These are phyloP conservation scores for Penicillium simplicissimum DNA, from an alignment of 495 filamentous ascomycete genomes.

Conservation along the genomic window DNA sequence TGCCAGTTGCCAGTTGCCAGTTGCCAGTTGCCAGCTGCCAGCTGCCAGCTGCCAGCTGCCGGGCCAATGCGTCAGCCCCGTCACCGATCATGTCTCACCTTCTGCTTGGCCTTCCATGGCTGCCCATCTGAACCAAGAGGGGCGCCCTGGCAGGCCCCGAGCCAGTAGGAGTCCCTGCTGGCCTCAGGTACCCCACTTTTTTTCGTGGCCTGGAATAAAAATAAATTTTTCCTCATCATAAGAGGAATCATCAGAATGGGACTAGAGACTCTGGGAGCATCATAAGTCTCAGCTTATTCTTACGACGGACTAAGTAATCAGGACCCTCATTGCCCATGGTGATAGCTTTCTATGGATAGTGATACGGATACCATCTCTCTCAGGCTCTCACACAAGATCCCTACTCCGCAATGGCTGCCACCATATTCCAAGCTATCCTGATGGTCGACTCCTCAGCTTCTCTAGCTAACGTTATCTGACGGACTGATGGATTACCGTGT, in stretches of 20 bases:
- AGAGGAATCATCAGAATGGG: neutral
- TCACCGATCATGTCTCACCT: slow-evolving; percentile 16
- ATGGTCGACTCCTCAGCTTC: neutral
- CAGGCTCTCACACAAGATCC: neutral
- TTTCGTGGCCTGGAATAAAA: neutral
- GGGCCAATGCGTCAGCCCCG: slow-evolving; percentile 18
- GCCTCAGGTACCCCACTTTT: slow-evolving; percentile 1
- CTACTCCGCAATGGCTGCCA: neutral
- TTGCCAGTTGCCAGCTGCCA: neutral
- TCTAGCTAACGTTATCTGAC: neutral
- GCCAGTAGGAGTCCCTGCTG: neutral
- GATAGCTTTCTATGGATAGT: too few relatives aligned
- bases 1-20: neutral
- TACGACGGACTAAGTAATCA: neutral
- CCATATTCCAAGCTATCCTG: neutral
- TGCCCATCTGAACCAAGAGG: neutral
- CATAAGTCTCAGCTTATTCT: neutral
- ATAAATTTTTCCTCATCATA: neutral
- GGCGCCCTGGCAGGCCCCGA: neutral
- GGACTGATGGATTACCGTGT: neutral
- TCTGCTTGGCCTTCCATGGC: slow-evolving; percentile 4
- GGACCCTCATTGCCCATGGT: neutral
- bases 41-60: neutral
- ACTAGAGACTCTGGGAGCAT: neutral
- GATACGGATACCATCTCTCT: too few relatives aligned